phyloP scores from a whole-genome alignment of 1,284 basidiomycete genomes.

The Psilocybe mexicana region DNA sequence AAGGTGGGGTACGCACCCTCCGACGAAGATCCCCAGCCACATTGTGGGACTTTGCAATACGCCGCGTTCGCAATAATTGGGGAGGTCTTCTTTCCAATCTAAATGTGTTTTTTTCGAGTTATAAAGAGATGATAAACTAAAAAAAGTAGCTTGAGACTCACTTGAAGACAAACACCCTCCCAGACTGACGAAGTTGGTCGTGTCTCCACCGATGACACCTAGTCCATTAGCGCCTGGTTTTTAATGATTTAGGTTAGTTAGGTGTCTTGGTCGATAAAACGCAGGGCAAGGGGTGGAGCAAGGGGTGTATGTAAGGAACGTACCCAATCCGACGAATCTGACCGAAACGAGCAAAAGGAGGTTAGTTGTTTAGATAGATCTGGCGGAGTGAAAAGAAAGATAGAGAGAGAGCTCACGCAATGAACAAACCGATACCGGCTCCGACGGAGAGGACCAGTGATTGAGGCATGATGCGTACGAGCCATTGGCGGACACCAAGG shows the following conservation, averaged over 20 bases:
- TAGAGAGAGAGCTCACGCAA: slow-evolving; percentile 50
- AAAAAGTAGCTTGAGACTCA: slow-evolving; percentile 25
- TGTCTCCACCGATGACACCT: slow-evolving; percentile 76
- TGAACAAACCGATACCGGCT: slow-evolving; percentile 86
- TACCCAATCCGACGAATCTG: slow-evolving; percentile 70
- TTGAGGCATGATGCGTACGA: slow-evolving; percentile 85
- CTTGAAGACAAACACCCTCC: slow-evolving; percentile 71
- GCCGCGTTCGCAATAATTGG: slow-evolving; percentile 65
- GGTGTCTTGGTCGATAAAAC: not conserved
- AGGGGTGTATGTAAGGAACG: slow-evolving; percentile 21
- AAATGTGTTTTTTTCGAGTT: not conserved
- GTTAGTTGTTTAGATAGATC: slow-evolving; percentile 2
- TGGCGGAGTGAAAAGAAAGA: not conserved
- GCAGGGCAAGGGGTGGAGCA: not conserved
- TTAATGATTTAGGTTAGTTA: not conserved
- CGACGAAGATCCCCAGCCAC: slow-evolving; percentile 89
- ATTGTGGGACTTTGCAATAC: slow-evolving; percentile 76
- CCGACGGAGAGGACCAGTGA: slow-evolving; percentile 85
- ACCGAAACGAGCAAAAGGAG: not conserved
- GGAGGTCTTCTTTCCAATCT: slow-evolving; percentile 40
- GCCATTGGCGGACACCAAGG: slow-evolving; percentile 88
- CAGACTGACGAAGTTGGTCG: slow-evolving; percentile 74
- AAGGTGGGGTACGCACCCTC: slow-evolving; percentile 55
- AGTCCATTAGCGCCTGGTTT: slow-evolving; percentile 64
- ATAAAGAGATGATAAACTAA: too few relatives aligned